Conservation (phyloP, 805 yeast species). For the Ogataea angusta region DNA sequence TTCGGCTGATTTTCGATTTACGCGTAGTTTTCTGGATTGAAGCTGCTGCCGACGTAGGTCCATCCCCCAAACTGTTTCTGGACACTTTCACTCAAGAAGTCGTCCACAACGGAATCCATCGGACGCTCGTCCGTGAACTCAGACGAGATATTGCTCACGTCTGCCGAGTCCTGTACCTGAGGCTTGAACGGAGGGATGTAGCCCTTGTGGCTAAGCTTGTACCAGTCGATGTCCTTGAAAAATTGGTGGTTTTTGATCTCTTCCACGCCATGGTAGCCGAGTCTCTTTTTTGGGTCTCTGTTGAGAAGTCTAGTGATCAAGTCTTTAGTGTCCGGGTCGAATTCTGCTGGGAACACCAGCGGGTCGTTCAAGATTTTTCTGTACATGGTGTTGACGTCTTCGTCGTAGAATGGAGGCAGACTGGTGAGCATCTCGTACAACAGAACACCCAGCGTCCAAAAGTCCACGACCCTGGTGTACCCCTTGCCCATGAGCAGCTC, state of each 20-base stretch:
- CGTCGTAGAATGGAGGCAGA: conserved; percentile 95
- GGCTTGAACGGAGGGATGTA: conserved; percentile 97
- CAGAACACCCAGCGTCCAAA: conserved; percentile 97
- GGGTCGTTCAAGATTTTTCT: conserved; percentile 89
- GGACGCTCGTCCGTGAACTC: conserved; percentile 93
- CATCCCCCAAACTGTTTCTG: conserved; percentile 98
- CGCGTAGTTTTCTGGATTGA: conserved; percentile 19
- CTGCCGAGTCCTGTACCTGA: conserved; percentile 76
- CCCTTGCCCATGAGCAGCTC: conserved; percentile 90
- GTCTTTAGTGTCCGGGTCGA: conserved; percentile 84
- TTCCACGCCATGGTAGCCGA: conserved; percentile 76
- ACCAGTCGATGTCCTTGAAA: conserved; percentile 89
- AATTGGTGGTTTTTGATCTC: conserved; percentile 83
- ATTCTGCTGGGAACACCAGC: conserved; percentile 79
- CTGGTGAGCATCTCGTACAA: conserved; percentile 96
- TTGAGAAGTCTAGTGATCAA: conserved; percentile 69
- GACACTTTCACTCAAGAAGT: conserved; percentile 87
- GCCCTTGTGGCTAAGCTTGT: conserved; percentile 73
- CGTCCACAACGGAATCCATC: conserved; percentile 92
- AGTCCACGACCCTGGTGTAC: conserved; percentile 92
- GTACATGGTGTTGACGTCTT: conserved; percentile 90
- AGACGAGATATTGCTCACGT: conserved; percentile 89
- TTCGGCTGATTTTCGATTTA: background rate
- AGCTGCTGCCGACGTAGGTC: conserved; percentile 76
- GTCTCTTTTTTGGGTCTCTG: conserved; percentile 79